A percentile compares a stretch with the other conserved stretches of the same genome.
These are phyloP conservation scores for Cotoneaster glaucophyllus DNA, from an alignment of 306 rosid species.

Conservation along the genomic window DNA sequence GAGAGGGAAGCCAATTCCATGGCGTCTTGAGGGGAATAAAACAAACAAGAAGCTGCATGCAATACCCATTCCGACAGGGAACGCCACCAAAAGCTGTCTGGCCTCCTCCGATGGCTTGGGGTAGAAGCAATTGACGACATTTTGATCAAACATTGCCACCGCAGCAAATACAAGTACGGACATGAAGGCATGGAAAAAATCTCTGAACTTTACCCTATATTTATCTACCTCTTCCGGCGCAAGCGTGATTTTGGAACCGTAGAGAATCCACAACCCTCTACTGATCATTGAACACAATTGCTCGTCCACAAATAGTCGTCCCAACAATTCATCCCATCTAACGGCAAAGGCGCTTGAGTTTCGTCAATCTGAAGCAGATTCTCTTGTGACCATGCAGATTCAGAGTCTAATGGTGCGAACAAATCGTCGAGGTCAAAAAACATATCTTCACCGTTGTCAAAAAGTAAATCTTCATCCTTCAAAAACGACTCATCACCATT, in stretches of 20 bases:
- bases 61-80: slow-evolving; percentile 66
- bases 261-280: slow-evolving; percentile 57
- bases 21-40: slow-evolving; percentile 56
- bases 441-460: too few species aligned
- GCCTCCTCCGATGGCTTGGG: slow-evolving; percentile 53
- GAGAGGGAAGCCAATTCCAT: slow-evolving; percentile 78
- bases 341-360: too few species aligned
- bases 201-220: slow-evolving; percentile 43
- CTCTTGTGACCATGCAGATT: too few species aligned
- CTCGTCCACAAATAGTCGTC: too few species aligned
- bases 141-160: slow-evolving; percentile 56
- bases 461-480: too few species aligned
- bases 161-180: slow-evolving; percentile 63
- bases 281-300: too few species aligned
- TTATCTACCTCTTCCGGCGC: slow-evolving; percentile 34
- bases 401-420: too few species aligned
- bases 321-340: too few species aligned
- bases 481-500: too few species aligned
- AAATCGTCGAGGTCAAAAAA: too few species aligned
- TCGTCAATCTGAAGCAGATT: too few species aligned
- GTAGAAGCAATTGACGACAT: slow-evolving; percentile 59
- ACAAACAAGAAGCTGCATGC: slow-evolving; percentile 51
- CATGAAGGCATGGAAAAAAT: slow-evolving; percentile 57
- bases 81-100: slow-evolving; percentile 45
- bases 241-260: slow-evolving; percentile 38